These are phyloP conservation scores for Hansenula lynferdii DNA, from an alignment of 1,139 yeast species.

Conservation along the genomic window DNA sequence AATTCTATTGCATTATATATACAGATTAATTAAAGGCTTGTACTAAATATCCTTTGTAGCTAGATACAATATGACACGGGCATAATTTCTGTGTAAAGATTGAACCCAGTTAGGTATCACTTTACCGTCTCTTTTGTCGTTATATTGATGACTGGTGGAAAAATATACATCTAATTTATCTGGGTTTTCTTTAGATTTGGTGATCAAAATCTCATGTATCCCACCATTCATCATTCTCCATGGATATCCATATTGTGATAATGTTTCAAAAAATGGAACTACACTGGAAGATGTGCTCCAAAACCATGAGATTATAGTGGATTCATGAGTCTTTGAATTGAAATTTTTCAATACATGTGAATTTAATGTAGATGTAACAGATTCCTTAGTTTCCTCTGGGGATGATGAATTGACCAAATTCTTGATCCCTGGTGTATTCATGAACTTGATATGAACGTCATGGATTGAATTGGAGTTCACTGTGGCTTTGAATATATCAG, in stretches of 20 bases:
- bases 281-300: conserved; percentile 2
- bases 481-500: conserved; percentile 13
- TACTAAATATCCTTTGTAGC: neutral
- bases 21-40: neutral
- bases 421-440: neutral
- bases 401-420: neutral
- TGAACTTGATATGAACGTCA: neutral
- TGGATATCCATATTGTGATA: conserved; percentile 19
- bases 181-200: neutral
- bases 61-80: conserved; percentile 9
- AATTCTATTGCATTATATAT: neutral
- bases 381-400: neutral
- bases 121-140: conserved; percentile 20
- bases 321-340: neutral
- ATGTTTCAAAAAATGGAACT: conserved; percentile 11
- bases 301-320: conserved; percentile 9
- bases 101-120: conserved; percentile 14
- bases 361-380: neutral
- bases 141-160: conserved; percentile 16
- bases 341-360: conserved; percentile 1
- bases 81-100: conserved; percentile 15
- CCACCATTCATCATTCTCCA: conserved; percentile 24
- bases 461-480: neutral
- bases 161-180: conserved; percentile 16
- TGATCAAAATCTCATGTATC: conserved; percentile 13